phyloP scores from a whole-genome alignment of 2,329 filamentous ascomycete species.

The Mycosphaerella sp. region DNA sequence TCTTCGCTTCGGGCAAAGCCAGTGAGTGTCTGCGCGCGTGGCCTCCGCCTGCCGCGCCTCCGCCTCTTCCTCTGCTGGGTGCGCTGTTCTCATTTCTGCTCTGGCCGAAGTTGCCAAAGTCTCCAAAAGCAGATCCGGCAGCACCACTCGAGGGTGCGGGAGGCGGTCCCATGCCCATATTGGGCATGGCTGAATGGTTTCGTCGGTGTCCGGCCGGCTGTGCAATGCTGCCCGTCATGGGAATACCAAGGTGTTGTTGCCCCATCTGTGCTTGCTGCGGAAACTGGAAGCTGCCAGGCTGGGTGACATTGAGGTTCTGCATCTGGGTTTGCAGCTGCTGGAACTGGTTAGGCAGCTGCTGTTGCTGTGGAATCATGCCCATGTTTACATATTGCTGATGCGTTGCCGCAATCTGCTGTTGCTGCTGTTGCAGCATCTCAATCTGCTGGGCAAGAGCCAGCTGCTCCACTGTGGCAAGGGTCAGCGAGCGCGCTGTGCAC shows the following conservation, averaged over 20 bases:
- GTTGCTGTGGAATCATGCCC: conserved; percentile 85
- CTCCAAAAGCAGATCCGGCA: conserved; percentile 70
- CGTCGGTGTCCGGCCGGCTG: conserved; percentile 86
- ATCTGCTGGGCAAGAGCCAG: conserved; percentile 97
- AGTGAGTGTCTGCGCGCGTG: conserved; percentile 93
- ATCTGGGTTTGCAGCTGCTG: conserved; percentile 75
- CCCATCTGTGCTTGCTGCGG: conserved; percentile 59
- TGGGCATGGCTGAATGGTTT: conserved; percentile 94
- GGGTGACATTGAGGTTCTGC: conserved; percentile 67
- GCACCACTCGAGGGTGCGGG: conserved; percentile 78
- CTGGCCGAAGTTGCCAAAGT: conserved; percentile 54
- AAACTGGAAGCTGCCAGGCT: conserved; percentile 73
- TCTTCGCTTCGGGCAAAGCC: conserved; percentile 91
- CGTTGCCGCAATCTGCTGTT: conserved; percentile 93
- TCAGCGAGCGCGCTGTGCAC: conserved; percentile 24
- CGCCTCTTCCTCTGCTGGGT: conserved; percentile 65
- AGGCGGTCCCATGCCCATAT: conserved; percentile 77
- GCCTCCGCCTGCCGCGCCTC: conserved; percentile 61
- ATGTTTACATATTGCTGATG: conserved; percentile 98
- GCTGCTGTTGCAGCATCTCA: conserved; percentile 92
- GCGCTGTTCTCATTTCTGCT: conserved; percentile 59
- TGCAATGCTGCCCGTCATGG: conserved; percentile 63
- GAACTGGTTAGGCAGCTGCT: conserved; percentile 69
- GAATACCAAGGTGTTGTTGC: conserved; percentile 57
- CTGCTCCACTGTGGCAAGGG: conserved; percentile 71